These are phyloP conservation scores for Wallacemonas sp. DNA, from an alignment of 208 protist genomes.

Conservation along the genomic window DNA sequence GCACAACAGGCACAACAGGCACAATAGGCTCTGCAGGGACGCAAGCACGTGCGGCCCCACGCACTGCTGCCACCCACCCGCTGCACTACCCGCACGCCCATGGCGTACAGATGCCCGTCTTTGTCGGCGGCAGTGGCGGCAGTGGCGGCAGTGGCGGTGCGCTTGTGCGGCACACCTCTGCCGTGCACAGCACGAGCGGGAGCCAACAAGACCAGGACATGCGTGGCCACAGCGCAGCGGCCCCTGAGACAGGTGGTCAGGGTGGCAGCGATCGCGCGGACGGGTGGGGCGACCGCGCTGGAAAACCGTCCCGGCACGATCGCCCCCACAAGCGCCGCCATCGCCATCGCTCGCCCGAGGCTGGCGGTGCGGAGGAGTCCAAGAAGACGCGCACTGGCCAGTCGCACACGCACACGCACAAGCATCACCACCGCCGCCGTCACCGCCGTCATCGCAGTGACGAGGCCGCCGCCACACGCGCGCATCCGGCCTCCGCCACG, in stretches of 20 bases:
- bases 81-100: not conserved
- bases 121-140: not conserved
- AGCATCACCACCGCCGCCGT: slow-evolving; percentile 1
- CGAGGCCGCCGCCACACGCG: not conserved
- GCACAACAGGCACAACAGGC: not conserved
- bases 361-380: too few relatives aligned
- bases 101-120: slow-evolving; percentile 8
- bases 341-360: too few relatives aligned
- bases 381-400: too few relatives aligned
- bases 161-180: not conserved
- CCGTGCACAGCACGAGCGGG: not conserved
- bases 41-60: not conserved
- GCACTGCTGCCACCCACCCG: slow-evolving; percentile 1
- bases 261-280: too few relatives aligned
- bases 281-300: too few relatives aligned
- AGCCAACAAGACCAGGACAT: too few relatives aligned
- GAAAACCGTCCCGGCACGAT: too few relatives aligned
- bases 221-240: too few relatives aligned
- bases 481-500: slow-evolving; percentile 9
- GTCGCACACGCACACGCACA: too few relatives aligned
- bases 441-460: not conserved
- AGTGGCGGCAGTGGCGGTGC: not conserved
- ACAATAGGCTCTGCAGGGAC: too few relatives aligned
- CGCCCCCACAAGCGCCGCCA: too few relatives aligned
- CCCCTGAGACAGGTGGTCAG: too few relatives aligned